These are phyloP conservation scores for Scheffersomyces coipomensis DNA, from an alignment of 805 yeast genomes.

Conservation along the genomic window DNA sequence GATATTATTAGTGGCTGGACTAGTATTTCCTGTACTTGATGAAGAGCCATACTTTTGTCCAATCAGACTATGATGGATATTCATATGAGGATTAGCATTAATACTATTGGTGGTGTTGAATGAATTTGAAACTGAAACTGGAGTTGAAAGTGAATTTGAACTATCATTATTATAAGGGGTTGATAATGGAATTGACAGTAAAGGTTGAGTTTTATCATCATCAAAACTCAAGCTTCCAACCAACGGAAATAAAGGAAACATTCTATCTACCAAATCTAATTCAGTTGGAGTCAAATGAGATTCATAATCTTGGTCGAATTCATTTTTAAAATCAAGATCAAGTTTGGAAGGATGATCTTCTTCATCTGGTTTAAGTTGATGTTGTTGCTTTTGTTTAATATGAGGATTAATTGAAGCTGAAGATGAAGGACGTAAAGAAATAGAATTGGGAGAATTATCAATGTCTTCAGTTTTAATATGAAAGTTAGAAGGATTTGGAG, in stretches of 20 bases:
- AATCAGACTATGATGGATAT: too few species aligned
- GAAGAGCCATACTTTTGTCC: too few species aligned
- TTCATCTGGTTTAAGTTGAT: neutral
- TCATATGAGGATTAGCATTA: too few species aligned
- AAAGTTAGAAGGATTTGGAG: neutral
- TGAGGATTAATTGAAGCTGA: neutral
- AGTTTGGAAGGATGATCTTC: neutral
- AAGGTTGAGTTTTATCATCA: conserved; percentile 31
- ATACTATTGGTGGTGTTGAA: too few species aligned
- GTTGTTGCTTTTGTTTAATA: neutral
- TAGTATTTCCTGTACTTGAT: too few species aligned
- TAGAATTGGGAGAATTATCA: too few species aligned
- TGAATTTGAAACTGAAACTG: neutral
- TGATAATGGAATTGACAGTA: conserved; percentile 21
- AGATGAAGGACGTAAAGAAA: too few species aligned
- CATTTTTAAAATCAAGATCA: neutral
- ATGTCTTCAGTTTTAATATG: too few species aligned
- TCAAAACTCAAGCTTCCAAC: conserved; percentile 39
- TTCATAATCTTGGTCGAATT: conserved; percentile 3
- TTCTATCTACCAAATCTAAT: conserved; percentile 28
- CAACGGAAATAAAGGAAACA: conserved; percentile 44
- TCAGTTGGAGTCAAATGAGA: conserved; percentile 11
- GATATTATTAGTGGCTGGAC: too few species aligned
- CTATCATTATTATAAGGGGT: too few species aligned
- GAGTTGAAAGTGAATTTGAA: neutral